phyloP scores from a whole-genome alignment of 1,284 basidiomycete species.

The Boletus mariae region DNA sequence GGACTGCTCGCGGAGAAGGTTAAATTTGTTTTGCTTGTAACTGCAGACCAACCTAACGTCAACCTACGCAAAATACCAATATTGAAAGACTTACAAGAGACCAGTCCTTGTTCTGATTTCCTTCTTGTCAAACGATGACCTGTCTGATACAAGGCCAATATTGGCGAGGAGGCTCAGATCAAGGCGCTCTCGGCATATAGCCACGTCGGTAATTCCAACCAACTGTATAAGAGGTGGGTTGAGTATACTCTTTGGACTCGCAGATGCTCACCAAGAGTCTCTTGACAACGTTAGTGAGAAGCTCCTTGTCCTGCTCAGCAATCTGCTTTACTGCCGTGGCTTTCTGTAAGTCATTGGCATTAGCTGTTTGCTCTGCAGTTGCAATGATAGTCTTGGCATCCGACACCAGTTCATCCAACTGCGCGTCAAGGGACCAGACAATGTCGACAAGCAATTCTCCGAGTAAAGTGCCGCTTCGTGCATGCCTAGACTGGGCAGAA shows the following conservation, averaged over 20 bases:
- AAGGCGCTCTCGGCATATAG: slow-evolving; percentile 67
- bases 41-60: slow-evolving; percentile 37
- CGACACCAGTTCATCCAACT: slow-evolving; percentile 63
- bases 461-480: slow-evolving; percentile 43
- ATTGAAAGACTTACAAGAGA: slow-evolving; percentile 59
- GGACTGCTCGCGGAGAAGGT: slow-evolving; percentile 93
- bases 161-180: slow-evolving; percentile 59
- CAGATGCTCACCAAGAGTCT: slow-evolving; percentile 56
- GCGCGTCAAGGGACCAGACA: slow-evolving; percentile 73
- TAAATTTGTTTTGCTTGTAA: slow-evolving; percentile 99
- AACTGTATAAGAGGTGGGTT: slow-evolving; percentile 9
- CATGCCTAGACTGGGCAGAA: slow-evolving; percentile 33
- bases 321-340: slow-evolving; percentile 46
- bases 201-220: slow-evolving; percentile 50
- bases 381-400: slow-evolving; percentile 43
- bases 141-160: slow-evolving; percentile 64
- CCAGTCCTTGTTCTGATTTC: slow-evolving; percentile 75
- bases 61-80: slow-evolving; percentile 4
- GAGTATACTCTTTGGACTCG: not conserved
- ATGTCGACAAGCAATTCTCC: slow-evolving; percentile 73
- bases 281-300: slow-evolving; percentile 56
- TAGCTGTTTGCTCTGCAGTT: slow-evolving; percentile 16
- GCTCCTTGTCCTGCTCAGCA: slow-evolving; percentile 60
- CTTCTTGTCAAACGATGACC: slow-evolving; percentile 61
- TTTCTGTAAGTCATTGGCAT: slow-evolving; percentile 12